These are phyloP conservation scores for Eucalyptus rudis DNA, from an alignment of 345 rosid genomes.

Conservation along the genomic window DNA sequence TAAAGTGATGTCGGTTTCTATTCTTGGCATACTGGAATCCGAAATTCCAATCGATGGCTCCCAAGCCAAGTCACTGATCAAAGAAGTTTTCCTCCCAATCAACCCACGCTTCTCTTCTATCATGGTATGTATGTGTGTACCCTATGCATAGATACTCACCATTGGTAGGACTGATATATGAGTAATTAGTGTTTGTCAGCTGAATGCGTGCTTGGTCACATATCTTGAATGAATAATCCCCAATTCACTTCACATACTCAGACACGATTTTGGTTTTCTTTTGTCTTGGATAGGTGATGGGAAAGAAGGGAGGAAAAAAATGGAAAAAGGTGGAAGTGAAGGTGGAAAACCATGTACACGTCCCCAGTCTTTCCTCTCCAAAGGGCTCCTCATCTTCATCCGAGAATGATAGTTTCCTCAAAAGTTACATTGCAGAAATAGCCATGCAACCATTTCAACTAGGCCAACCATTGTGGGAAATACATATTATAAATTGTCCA, in stretches of 20 bases:
- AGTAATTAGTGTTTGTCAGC: background rate
- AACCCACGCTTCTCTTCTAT: constrained; percentile 33
- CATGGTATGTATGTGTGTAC: constrained; percentile 6
- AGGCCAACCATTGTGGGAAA: constrained; percentile 16
- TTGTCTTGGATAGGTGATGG: background rate
- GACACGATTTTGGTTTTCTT: background rate
- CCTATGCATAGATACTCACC: background rate
- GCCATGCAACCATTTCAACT: background rate
- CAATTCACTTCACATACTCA: background rate
- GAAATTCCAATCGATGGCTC: background rate
- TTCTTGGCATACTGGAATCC: constrained; percentile 13
- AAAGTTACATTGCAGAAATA: constrained; percentile 2
- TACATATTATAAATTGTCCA: constrained; percentile 16
- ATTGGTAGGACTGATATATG: background rate
- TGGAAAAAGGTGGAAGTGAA: constrained; percentile 4
- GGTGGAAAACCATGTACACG: background rate
- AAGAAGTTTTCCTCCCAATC: constrained; percentile 20
- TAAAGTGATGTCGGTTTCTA: constrained; percentile 1
- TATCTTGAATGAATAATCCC: background rate
- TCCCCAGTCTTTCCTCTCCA: background rate
- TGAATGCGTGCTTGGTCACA: background rate
- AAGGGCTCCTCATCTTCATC: background rate
- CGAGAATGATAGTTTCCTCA: constrained; percentile 2
- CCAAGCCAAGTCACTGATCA: background rate
- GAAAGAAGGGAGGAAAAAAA: background rate